These are phyloP conservation scores for Ascosphaera aggregata DNA, from an alignment of 2,329 filamentous ascomycete species.

Conservation along the genomic window DNA sequence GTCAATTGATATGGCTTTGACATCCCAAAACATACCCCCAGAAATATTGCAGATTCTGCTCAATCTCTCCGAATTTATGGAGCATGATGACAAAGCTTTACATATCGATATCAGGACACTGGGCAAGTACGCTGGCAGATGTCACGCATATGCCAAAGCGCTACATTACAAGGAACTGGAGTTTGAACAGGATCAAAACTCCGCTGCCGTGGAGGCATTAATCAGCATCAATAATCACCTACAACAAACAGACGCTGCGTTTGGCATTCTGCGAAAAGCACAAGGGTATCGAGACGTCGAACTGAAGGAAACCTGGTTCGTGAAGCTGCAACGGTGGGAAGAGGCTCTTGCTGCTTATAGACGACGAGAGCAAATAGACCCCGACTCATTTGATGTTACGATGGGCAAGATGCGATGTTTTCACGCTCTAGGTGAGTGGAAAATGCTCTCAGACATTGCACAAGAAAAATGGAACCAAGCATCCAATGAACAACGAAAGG, in stretches of 20 bases:
- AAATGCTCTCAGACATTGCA: conserved; percentile 65
- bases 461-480: conserved; percentile 90
- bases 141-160: conserved; percentile 94
- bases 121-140: conserved; percentile 84
- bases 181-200: conserved; percentile 93
- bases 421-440: conserved; percentile 94
- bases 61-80: conserved; percentile 98
- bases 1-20: conserved; percentile 87
- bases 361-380: conserved; percentile 52
- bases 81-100: conserved; percentile 94
- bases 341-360: conserved; percentile 67
- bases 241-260: conserved; percentile 93
- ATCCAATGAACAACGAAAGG: conserved; percentile 61
- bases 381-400: conserved; percentile 72
- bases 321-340: conserved; percentile 95
- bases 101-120: conserved; percentile 92
- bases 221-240: conserved; percentile 99
- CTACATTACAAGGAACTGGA: conserved; percentile 98
- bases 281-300: conserved; percentile 93
- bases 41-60: conserved; percentile 85
- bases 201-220: conserved; percentile 80
- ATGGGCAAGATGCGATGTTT: conserved; percentile 99
- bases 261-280: conserved; percentile 88
- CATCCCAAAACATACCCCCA: conserved; percentile 83
- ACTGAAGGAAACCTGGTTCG: conserved; percentile 95